A percentile compares a stretch with the other conserved stretches of the same genome.
Conservation (phyloP, 2,329 filamentous ascomycete species). For the Fusarium keratoplasticum region DNA sequence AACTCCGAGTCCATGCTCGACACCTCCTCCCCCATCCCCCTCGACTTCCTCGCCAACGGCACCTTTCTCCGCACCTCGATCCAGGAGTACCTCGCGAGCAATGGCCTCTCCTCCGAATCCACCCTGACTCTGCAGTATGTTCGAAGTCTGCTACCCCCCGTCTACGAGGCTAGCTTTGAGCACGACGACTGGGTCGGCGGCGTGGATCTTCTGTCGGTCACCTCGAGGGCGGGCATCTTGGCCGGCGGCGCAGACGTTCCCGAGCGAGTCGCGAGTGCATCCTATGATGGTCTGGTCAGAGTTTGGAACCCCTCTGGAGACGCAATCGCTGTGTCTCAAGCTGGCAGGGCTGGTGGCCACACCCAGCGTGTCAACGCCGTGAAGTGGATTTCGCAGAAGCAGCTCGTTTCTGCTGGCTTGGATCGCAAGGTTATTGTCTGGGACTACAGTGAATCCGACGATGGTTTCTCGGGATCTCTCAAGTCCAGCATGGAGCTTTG, state of each 20-base stretch:
- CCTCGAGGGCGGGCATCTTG: conserved; percentile 67
- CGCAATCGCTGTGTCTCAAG: conserved; percentile 80
- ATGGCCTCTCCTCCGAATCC: conserved; percentile 90
- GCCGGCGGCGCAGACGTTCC: conserved; percentile 49
- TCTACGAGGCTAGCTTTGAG: conserved; percentile 91
- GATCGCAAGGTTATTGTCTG: conserved; percentile 90
- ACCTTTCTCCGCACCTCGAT: conserved; percentile 89
- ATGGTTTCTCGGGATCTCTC: conserved; percentile 70
- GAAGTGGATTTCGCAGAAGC: conserved; percentile 81
- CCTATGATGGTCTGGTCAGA: conserved; percentile 89
- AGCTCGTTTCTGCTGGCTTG: conserved; percentile 84
- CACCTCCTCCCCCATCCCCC: conserved; percentile 74
- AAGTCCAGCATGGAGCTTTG: conserved; percentile 84
- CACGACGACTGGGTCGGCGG: conserved; percentile 97
- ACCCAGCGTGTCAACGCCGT: conserved; percentile 82
- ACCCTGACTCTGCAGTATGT: conserved; percentile 93
- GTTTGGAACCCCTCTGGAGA: conserved; percentile 93
- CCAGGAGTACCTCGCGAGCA: conserved; percentile 87
- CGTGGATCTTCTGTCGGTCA: conserved; percentile 82
- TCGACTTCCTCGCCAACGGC: conserved; percentile 97
- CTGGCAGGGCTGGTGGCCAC: conserved; percentile 77
- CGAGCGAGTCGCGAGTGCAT: conserved; percentile 83
- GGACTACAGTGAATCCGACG: conserved; percentile 81
- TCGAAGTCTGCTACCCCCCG: conserved; percentile 87
- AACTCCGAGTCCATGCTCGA: conserved; percentile 79